These are phyloP conservation scores for Saksenaea vasiformis DNA, from an alignment of 371 early-diverging fungal species.

Conservation along the genomic window DNA sequence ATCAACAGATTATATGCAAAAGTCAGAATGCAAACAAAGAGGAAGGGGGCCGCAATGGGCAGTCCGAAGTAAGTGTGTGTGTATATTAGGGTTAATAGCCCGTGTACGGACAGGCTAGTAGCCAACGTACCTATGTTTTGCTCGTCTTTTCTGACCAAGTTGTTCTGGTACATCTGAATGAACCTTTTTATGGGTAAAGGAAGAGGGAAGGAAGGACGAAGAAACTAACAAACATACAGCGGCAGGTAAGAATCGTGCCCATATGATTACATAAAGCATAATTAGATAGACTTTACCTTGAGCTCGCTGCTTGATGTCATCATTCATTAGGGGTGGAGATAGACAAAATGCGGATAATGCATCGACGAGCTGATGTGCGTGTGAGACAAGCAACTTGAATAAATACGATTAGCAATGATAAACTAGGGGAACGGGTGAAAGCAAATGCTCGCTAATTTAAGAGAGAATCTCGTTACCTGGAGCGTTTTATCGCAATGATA, in stretches of 20 bases:
- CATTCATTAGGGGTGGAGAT: slow-evolving; percentile 6
- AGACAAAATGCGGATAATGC: slow-evolving; percentile 16
- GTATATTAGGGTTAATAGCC: not conserved
- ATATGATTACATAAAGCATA: not conserved
- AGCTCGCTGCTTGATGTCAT: slow-evolving; percentile 4
- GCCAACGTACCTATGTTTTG: not conserved
- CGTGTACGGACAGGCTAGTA: not conserved
- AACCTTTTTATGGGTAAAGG: not conserved
- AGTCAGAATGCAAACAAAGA: not conserved
- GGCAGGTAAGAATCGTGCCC: too few relatives aligned
- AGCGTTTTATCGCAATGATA: not conserved
- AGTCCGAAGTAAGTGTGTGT: too few relatives aligned
- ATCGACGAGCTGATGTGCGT: slow-evolving; percentile 18
- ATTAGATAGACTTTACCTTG: not conserved
- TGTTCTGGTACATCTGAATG: not conserved
- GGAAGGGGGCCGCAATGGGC: not conserved
- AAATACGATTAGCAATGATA: not conserved
- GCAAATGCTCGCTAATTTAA: not conserved
- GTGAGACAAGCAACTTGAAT: slow-evolving; percentile 10
- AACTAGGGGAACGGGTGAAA: not conserved
- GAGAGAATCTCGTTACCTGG: not conserved
- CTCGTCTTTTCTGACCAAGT: not conserved
- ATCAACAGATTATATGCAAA: not conserved
- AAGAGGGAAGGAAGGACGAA: not conserved
- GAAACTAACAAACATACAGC: not conserved